Evolutionary conservation across 2,329 filamentous ascomycete species (phyloP), one percentile per base, ranked within the genome.

Genomic region (Cercospora sojina): DNA sequence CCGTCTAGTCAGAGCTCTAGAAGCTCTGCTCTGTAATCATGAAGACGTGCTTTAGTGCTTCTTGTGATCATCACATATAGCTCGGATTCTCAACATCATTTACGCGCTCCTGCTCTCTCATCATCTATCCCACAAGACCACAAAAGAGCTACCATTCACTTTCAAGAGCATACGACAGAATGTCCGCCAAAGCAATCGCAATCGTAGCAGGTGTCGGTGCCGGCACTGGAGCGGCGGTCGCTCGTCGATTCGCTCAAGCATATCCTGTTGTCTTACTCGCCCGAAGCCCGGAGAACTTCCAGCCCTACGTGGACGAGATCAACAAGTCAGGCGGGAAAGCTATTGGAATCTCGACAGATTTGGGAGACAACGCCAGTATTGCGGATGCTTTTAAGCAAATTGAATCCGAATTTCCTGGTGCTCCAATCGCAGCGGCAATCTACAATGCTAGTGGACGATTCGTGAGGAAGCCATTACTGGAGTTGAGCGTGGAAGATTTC

Each of bases 221-320:
- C 5, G 90, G 91, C 66, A 92, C 84, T n/a, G 87, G 87, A 27
- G 86, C 86, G 13, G 82, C 85, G 2, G 83, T 89, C 13, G 87
- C 87, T 32, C 82, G 86, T 64, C 84, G 82, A 65, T 90, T 90
- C 72, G 85, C 85, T 32, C 75, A 87, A 68, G 74, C 84, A 8
- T 95, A 94, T 74, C 87, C 90, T 0, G 89, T 94, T 1, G 89
- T 91, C 1, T 82, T 94, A 1, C 85, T 94, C n/a, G 87, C 91
- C 12, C 88, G 91, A 59, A 87, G 82, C 16, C 83, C 88, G 0
- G 83, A 86, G 49, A 91, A 84, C 77, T 92, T 88, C 79, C 82
- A 86, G 64, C 79, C 83, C n/a, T 83, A 92, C 2, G 88, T 91
- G 6, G 76, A 84, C 2, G 90, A 92, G 71, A 92, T 95, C 79